These are phyloP conservation scores for Syzygium syzygioides DNA, from an alignment of 441 rosid species.

Conservation along the genomic window DNA sequence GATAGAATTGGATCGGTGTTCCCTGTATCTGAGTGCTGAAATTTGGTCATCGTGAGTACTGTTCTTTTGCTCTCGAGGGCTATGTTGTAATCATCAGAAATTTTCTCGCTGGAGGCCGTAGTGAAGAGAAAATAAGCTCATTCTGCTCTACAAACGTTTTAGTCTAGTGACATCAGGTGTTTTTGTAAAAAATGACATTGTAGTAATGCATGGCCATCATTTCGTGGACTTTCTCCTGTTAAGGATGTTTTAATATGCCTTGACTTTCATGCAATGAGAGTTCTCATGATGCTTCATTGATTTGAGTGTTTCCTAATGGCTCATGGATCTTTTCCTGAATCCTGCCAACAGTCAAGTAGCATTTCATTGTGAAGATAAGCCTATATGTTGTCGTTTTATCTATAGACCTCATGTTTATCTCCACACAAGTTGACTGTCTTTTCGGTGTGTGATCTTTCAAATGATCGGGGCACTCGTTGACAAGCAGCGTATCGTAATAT, in stretches of 20 bases:
- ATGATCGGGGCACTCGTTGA: neutral
- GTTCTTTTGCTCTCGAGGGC: neutral
- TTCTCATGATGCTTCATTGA: neutral
- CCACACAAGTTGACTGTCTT: neutral
- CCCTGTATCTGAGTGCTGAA: conserved; percentile 55
- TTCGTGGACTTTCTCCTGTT: neutral
- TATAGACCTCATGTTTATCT: neutral
- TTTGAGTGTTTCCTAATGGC: neutral
- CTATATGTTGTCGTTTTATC: neutral
- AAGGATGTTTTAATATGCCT: neutral
- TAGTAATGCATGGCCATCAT: neutral
- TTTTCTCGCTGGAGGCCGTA: neutral
- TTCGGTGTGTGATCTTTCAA: neutral
- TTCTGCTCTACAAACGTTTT: neutral
- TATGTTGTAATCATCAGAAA: neutral
- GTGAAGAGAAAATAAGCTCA: neutral
- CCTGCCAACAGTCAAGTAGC: neutral
- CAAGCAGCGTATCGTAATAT: neutral
- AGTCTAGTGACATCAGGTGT: neutral
- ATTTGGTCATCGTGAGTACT: neutral
- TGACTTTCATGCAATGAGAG: neutral
- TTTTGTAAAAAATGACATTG: neutral
- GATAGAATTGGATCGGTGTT: conserved; percentile 72
- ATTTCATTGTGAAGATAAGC: neutral
- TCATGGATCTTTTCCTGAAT: neutral